Percentiles rank a stretch among this genome's conserved stretches.
These are phyloP conservation scores for Pseudozyma pruni DNA, from an alignment of 1,284 basidiomycete species.

Conservation along the genomic window DNA sequence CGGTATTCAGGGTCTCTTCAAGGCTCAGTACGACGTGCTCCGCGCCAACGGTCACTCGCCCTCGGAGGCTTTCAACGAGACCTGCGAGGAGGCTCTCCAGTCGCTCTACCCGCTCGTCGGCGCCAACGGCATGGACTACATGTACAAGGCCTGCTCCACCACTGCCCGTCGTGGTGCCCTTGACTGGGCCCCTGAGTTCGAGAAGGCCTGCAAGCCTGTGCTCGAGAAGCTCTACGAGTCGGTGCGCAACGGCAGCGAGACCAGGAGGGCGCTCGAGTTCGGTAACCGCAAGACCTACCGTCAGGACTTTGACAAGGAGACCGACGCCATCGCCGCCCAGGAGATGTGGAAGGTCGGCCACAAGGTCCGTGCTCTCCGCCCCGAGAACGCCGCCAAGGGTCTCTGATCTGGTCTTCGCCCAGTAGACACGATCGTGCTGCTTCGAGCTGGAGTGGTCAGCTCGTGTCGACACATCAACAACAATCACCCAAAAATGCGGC, in stretches of 20 bases:
- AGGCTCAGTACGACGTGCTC: constrained; percentile 98
- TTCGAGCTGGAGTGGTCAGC: too few species aligned
- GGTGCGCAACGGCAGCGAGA: constrained; percentile 94
- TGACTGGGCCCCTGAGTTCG: constrained; percentile 99
- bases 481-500: neutral
- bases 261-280: constrained; percentile 94
- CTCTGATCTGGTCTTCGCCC: too few species aligned
- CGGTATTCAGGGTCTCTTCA: constrained; percentile 98
- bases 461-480: too few species aligned
- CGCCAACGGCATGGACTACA: constrained; percentile 98
- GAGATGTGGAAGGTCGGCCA: constrained; percentile 81
- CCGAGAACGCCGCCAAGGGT: constrained; percentile 56
- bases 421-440: too few species aligned
- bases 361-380: constrained; percentile 63
- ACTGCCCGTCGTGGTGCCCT: constrained; percentile 97
- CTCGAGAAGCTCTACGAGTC: constrained; percentile 95
- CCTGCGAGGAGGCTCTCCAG: constrained; percentile 94
- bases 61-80: constrained; percentile 99
- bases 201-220: constrained; percentile 89
- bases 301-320: constrained; percentile 90
- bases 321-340: constrained; percentile 92
- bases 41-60: constrained; percentile 97
- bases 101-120: constrained; percentile 98
- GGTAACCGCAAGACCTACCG: constrained; percentile 93
- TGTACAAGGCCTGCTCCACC: constrained; percentile 94